phyloP scores from a whole-genome alignment of 1,284 basidiomycete species.

The Trichosporon sp. region DNA sequence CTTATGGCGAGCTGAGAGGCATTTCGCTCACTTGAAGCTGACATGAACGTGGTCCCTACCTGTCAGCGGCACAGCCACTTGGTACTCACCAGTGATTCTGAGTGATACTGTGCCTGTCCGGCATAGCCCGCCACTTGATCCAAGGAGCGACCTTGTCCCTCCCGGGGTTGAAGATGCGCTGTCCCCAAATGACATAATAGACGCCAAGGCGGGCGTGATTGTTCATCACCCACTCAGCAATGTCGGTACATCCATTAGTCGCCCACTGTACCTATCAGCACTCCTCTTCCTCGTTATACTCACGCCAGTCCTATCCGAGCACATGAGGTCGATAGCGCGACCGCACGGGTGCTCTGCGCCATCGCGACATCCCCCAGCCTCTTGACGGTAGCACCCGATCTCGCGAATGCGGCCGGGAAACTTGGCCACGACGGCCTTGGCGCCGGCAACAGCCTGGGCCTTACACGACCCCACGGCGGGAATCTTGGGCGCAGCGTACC shows the following conservation, averaged over 20 bases:
- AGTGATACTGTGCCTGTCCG: neutral
- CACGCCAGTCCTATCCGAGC: neutral
- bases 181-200: constrained; percentile 3
- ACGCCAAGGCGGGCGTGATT: neutral
- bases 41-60: constrained; percentile 6
- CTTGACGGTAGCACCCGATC: neutral
- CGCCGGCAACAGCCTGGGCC: neutral
- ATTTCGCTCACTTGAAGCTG: neutral
- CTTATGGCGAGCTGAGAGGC: too few relatives aligned
- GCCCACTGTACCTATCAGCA: neutral
- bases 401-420: constrained; percentile 3
- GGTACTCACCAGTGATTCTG: neutral
- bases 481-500: neutral
- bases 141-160: neutral
- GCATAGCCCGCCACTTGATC: neutral
- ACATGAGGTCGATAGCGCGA: constrained; percentile 1
- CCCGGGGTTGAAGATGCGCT: neutral
- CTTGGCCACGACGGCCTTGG: neutral
- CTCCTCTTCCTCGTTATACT: neutral
- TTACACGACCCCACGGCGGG: neutral
- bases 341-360: neutral
- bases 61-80: neutral
- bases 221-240: neutral
- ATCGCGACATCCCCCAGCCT: neutral
- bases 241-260: neutral